Evolutionary conservation across 2,329 filamentous ascomycete genomes (phyloP).

Genomic region (Penicillium sp.): DNA sequence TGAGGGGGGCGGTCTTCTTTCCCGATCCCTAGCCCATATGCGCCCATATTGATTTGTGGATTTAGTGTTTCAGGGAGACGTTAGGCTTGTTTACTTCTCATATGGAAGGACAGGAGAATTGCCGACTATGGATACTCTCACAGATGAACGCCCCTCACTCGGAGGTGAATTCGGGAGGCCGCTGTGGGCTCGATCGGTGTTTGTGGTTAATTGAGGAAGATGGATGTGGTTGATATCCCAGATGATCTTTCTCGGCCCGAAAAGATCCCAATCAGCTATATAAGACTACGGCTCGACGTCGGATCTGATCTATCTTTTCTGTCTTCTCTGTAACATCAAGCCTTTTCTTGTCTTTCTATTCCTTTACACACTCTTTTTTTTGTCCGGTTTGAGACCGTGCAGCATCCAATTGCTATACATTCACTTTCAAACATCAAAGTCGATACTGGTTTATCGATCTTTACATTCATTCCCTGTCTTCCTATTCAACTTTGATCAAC

Average conservation of each 20-base stretch:
- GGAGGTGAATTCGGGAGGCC: background rate
- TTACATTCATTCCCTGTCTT: slow-evolving; percentile 12
- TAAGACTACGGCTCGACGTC: slow-evolving; percentile 5
- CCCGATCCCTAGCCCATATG: slow-evolving; percentile 7
- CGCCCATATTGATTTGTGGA: slow-evolving; percentile 6
- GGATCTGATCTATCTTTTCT: background rate
- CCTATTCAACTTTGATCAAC: background rate
- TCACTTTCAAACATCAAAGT: slow-evolving; percentile 9
- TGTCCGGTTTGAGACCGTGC: slow-evolving; percentile 19
- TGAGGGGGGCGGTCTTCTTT: slow-evolving; percentile 1
- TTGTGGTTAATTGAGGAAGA: slow-evolving; percentile 12
- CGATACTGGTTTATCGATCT: slow-evolving; percentile 19
- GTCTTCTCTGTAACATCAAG: slow-evolving; percentile 8
- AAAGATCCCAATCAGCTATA: slow-evolving; percentile 4
- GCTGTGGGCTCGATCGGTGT: slow-evolving; percentile 5
- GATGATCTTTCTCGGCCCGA: background rate
- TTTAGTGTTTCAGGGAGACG: slow-evolving; percentile 12
- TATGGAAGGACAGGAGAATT: slow-evolving; percentile 4
- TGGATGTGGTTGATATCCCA: slow-evolving; percentile 4
- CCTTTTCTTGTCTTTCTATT: slow-evolving; percentile 9
- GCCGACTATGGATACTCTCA: background rate
- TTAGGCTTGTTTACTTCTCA: slow-evolving; percentile 2
- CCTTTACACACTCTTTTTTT: slow-evolving; percentile 15
- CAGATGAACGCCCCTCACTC: background rate
- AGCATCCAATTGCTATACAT: slow-evolving; percentile 6